Conservation (phyloP, 495 filamentous ascomycete genomes). For the Podospora pseudoanserina region DNA sequence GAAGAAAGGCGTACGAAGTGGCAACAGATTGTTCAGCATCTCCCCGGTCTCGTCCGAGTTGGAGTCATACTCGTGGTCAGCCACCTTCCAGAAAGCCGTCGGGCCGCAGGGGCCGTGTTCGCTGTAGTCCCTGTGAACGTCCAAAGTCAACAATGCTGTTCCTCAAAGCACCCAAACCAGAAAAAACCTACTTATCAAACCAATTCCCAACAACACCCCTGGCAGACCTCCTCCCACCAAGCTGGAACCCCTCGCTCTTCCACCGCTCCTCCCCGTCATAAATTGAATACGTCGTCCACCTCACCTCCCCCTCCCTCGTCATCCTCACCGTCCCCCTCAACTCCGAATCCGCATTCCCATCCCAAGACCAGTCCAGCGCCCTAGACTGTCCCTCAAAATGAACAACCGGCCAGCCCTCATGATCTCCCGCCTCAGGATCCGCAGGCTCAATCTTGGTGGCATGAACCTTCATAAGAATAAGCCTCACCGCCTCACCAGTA, state of each 20-base stretch:
- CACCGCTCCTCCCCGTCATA: constrained; percentile 60
- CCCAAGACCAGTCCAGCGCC: constrained; percentile 53
- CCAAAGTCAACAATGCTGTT: not conserved
- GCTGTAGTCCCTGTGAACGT: constrained; percentile 47
- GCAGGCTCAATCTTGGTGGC: constrained; percentile 51
- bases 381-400: constrained; percentile 55
- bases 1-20: constrained; percentile 19
- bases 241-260: constrained; percentile 63
- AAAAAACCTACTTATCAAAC: constrained; percentile 57
- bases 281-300: constrained; percentile 63
- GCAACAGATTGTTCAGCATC: constrained; percentile 23
- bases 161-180: not conserved
- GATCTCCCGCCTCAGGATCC: constrained; percentile 38
- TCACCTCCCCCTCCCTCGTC: constrained; percentile 60
- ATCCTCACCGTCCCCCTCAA: constrained; percentile 51
- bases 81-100: constrained; percentile 65
- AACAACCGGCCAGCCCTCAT: constrained; percentile 52
- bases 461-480: constrained; percentile 60
- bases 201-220: constrained; percentile 61
- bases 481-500: constrained; percentile 55
- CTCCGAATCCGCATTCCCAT: constrained; percentile 58
- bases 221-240: constrained; percentile 55
- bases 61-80: constrained; percentile 34
- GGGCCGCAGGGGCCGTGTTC: constrained; percentile 60
- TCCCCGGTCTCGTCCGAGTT: constrained; percentile 18